A percentile compares a stretch with the other conserved stretches of the same genome.
Conservation (phyloP, 352 stramenopile species). For the Phytophthora meadii region DNA sequence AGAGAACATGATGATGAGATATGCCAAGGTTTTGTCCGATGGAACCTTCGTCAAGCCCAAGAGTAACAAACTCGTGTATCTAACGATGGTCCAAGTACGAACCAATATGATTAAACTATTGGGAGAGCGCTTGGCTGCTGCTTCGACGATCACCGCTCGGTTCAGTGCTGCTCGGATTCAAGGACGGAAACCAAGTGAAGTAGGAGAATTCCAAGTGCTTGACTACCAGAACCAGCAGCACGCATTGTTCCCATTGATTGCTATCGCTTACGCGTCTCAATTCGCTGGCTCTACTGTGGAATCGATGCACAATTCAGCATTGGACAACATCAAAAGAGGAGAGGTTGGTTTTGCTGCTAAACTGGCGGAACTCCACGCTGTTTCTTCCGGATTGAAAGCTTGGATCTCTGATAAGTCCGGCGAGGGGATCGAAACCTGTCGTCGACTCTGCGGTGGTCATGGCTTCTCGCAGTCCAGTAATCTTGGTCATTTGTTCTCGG, state of each 20-base stretch:
- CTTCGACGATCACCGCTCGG: constrained; percentile 47
- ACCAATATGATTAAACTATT: constrained; percentile 28
- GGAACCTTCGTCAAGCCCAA: constrained; percentile 63
- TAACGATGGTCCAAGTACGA: constrained; percentile 57
- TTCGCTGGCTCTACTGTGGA: constrained; percentile 36
- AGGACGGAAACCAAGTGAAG: constrained; percentile 37
- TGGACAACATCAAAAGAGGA: constrained; percentile 43
- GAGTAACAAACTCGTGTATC: constrained; percentile 70
- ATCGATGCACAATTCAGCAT: constrained; percentile 34
- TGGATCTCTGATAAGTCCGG: constrained; percentile 46
- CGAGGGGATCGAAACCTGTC: constrained; percentile 52
- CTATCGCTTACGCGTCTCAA: constrained; percentile 28
- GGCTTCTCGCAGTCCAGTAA: constrained; percentile 45
- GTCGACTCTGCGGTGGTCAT: constrained; percentile 54
- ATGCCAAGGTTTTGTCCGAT: constrained; percentile 52
- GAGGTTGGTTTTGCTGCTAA: constrained; percentile 39
- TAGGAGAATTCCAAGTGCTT: constrained; percentile 58
- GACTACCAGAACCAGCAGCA: constrained; percentile 67
- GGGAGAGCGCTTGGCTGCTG: constrained; percentile 3
- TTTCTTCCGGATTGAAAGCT: constrained; percentile 60
- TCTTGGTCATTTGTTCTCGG: constrained; percentile 35
- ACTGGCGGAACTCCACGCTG: constrained; percentile 54
- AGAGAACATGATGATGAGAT: constrained; percentile 34
- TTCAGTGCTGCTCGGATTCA: constrained; percentile 55
- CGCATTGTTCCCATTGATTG: constrained; percentile 51